phyloP scores from a whole-genome alignment of 176 grass and related monocot species.

The Tillandsia leiboldiana region DNA sequence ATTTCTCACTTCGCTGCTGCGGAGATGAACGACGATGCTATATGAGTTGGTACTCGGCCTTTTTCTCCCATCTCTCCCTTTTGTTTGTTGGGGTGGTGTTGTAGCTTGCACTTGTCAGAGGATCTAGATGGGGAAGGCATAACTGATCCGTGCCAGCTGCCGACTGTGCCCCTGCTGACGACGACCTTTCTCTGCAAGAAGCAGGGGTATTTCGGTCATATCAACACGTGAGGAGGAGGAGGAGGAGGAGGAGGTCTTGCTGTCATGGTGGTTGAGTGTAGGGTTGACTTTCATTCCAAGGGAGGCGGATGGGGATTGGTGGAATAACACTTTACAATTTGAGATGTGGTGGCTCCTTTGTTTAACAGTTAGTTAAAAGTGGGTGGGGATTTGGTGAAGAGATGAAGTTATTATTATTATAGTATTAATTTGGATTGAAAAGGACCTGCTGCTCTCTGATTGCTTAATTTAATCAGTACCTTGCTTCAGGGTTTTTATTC shows the following conservation, averaged over 20 bases:
- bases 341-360: slow-evolving; percentile 11
- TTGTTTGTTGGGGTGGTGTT: slow-evolving; percentile 56
- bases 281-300: slow-evolving; percentile 65
- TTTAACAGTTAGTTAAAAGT: slow-evolving; percentile 37
- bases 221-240: background rate
- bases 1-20: no score
- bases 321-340: background rate
- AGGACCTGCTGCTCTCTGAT: background rate
- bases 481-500: no score
- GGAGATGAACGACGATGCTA: no score
- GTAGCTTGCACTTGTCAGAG: slow-evolving; percentile 46
- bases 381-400: slow-evolving; percentile 28
- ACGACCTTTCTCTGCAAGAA: no score
- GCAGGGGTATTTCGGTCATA: slow-evolving; percentile 44
- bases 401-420: no score
- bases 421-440: background rate
- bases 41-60: background rate
- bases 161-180: no score
- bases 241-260: slow-evolving; percentile 28
- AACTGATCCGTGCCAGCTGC: slow-evolving; percentile 24
- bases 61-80: slow-evolving; percentile 23
- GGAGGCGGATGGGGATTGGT: background rate
- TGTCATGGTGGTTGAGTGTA: slow-evolving; percentile 65
- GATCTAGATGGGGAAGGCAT: slow-evolving; percentile 59
- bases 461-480: no score